Percentiles rank a stretch among this genome's conserved stretches.
These are phyloP conservation scores for Melastoma malabathricum DNA, from an alignment of 345 rosid species.

Conservation along the genomic window DNA sequence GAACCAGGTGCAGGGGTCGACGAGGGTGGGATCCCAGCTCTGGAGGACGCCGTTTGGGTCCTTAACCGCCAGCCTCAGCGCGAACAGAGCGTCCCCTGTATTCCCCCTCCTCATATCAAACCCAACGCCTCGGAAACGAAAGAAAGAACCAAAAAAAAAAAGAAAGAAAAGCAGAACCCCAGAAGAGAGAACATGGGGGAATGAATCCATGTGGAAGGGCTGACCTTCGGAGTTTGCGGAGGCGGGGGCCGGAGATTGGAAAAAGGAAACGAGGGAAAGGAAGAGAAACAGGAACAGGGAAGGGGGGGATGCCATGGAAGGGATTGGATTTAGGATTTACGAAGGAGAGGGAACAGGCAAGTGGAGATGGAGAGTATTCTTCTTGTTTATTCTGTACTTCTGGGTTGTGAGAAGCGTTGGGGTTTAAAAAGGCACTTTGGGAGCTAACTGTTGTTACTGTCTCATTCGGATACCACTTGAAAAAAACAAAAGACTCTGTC, in stretches of 20 bases:
- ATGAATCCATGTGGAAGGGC: neutral
- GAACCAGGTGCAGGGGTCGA: slow-evolving; percentile 77
- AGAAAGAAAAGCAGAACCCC: too few relatives aligned
- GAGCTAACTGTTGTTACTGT: too few relatives aligned
- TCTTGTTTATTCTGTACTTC: too few relatives aligned
- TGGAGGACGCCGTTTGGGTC: slow-evolving; percentile 53
- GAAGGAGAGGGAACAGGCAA: slow-evolving; percentile 2
- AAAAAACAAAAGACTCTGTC: too few relatives aligned
- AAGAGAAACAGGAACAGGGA: slow-evolving; percentile 10
- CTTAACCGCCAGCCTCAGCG: slow-evolving; percentile 47
- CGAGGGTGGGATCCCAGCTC: slow-evolving; percentile 74
- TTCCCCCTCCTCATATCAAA: slow-evolving; percentile 4
- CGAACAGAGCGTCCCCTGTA: slow-evolving; percentile 56
- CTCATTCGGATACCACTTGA: too few relatives aligned
- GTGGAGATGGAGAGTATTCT: too few relatives aligned
- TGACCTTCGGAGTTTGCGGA: slow-evolving; percentile 44
- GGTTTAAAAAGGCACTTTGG: too few relatives aligned
- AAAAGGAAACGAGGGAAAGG: slow-evolving; percentile 12
- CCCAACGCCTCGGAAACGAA: neutral
- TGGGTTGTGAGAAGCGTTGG: too few relatives aligned
- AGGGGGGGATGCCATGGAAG: slow-evolving; percentile 19
- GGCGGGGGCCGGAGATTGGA: slow-evolving; percentile 9
- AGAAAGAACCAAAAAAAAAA: too few relatives aligned
- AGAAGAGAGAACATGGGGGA: neutral
- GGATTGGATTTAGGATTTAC: neutral